Base-by-base conservation (phyloP, 1,284 basidiomycete species). In the Cryptococcus deneoformans region DNA sequence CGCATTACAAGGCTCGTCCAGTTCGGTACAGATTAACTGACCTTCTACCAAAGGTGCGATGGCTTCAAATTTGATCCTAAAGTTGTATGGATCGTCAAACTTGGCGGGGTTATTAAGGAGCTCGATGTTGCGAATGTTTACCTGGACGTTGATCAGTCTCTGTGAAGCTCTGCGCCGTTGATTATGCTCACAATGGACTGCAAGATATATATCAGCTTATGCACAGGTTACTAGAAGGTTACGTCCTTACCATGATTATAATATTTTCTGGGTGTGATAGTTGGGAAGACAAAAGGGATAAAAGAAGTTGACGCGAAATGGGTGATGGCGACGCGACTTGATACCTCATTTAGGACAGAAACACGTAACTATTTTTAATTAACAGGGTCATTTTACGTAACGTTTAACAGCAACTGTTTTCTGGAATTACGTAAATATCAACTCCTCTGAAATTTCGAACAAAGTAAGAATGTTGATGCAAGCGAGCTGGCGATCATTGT, bases 61-160 rank as follows among this genome's bases (percentile, higher is more conserved):
- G 77, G 94, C 98, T 76, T 99, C 96, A 68, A 99, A 99, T 0
- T 93, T 96, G 75, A 99, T 93, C 67, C 90, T 87, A 79, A 98
- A 97, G 66, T 86, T 85, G 80, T 98, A 99, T 42, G 88, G 83
- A 70, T 98, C 94, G 16, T 87, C 84, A 77, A 95, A 97, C 65
- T 85, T 85, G 12, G 92, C 92, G 5, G 92, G 92, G 77, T 96
- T 96, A 81, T 93, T 93, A 69, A 94, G 82, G 61, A 96, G 90
- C 75, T 92, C 75, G 56, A 80, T 79, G 62, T 79, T 77, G 9
- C 77, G 75, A 60, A 80, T 80, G 64, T 78, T 80, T 57, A 80
- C 79, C 75, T 77, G 29, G 29, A 29, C 24, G 50, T 20, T 16
- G 46, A 36, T 51, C 36, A 51, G 50, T 49, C 9, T 34, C 12